Percentiles rank a stretch among this genome's conserved stretches.
Evolutionary conservation across 2,329 filamentous ascomycete species (phyloP).

Genomic region (Lasiodiplodia citricola): DNA sequence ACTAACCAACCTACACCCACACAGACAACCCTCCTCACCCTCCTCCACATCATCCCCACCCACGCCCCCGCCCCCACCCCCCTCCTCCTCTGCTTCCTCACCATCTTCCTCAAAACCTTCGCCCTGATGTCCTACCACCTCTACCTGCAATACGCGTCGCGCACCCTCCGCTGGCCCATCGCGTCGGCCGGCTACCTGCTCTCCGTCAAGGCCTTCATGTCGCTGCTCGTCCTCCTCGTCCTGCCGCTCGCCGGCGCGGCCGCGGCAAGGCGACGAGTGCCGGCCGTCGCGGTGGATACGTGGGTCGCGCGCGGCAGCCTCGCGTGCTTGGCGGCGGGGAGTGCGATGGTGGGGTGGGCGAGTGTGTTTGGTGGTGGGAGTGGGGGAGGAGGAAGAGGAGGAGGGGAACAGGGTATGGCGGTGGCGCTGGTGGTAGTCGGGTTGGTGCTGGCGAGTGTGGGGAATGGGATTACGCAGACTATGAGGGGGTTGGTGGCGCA

Average conservation of each 20-base stretch:
- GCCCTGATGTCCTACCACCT: slow-evolving; percentile 18
- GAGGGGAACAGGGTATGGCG: neutral
- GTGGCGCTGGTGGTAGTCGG: neutral
- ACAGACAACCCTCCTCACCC: neutral
- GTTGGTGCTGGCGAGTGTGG: neutral
- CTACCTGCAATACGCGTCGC: slow-evolving; percentile 19
- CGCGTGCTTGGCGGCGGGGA: neutral
- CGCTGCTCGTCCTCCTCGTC: slow-evolving; percentile 4
- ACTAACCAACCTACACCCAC: no score
- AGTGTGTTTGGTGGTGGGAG: neutral
- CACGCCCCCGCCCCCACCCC: neutral
- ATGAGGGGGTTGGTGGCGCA: slow-evolving; percentile 23
- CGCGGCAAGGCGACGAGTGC: neutral
- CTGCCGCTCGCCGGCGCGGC: neutral
- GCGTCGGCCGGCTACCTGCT: slow-evolving; percentile 21
- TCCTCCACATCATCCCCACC: neutral
- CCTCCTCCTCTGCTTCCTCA: slow-evolving; percentile 7
- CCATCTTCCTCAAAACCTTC: slow-evolving; percentile 25
- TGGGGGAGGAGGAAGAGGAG: neutral
- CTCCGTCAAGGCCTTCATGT: slow-evolving; percentile 9
- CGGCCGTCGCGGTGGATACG: neutral
- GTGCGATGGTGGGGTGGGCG: neutral
- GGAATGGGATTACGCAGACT: slow-evolving; percentile 23
- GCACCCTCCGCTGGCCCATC: neutral
- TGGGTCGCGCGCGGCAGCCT: slow-evolving; percentile 14